Conservation (phyloP, 208 protist species). For the Crithidia sp. region DNA sequence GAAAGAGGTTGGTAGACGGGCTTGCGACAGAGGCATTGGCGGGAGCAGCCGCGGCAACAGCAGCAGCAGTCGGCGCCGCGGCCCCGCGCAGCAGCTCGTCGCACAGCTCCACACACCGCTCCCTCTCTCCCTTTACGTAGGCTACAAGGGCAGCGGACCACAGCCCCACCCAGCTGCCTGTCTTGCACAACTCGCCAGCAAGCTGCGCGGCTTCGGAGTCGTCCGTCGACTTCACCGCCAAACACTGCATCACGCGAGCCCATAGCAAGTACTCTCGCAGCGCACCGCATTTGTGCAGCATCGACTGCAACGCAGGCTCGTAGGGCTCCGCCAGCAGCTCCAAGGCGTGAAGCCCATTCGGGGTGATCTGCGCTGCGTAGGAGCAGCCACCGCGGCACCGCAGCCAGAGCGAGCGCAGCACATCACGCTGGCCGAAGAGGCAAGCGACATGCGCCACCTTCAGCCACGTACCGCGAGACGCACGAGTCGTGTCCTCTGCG, state of each 20-base stretch:
- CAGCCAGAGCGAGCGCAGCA: slow-evolving; percentile 19
- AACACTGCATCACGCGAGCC: slow-evolving; percentile 23
- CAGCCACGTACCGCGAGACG: slow-evolving; percentile 4
- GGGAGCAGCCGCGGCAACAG: not conserved
- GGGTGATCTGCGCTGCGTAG: slow-evolving; percentile 23
- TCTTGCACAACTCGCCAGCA: slow-evolving; percentile 12
- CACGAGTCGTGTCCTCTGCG: not conserved
- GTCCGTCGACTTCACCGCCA: slow-evolving; percentile 4
- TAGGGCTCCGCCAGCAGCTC: slow-evolving; percentile 23
- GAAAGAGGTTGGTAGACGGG: not conserved
- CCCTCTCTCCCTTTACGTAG: slow-evolving; percentile 23
- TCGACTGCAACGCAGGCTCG: slow-evolving; percentile 8
- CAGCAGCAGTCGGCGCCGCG: not conserved
- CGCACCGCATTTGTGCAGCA: slow-evolving; percentile 27
- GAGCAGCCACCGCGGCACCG: slow-evolving; percentile 20
- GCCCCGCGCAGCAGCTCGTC: not conserved
- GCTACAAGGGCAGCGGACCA: slow-evolving; percentile 31
- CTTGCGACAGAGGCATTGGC: not conserved
- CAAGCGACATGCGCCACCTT: slow-evolving; percentile 26
- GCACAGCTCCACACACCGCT: slow-evolving; percentile 17
- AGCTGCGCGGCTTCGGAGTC: slow-evolving; percentile 22
- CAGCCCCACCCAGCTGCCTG: slow-evolving; percentile 22
- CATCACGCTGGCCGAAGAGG: slow-evolving; percentile 25
- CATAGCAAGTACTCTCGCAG: slow-evolving; percentile 29
- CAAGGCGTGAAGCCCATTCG: slow-evolving; percentile 23